Percentiles rank a stretch among this genome's conserved stretches.
Evolutionary conservation across 140 eudicot genomes (phyloP).

Genomic region (Oenanthe javanica): DNA sequence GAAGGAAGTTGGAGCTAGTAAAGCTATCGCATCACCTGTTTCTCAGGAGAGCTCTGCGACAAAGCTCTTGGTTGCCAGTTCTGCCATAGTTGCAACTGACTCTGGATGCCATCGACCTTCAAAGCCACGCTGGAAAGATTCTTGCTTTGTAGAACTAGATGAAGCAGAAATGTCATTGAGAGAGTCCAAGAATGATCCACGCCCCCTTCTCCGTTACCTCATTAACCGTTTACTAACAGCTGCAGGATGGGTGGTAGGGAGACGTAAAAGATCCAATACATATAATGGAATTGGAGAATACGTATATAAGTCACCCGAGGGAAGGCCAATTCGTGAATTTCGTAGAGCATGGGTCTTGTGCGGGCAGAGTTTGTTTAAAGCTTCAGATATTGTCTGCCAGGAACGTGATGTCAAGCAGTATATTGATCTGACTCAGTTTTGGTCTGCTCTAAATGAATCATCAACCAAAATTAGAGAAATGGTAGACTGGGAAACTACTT

Average conservation of each 20-base stretch:
- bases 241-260: conserved; percentile 87
- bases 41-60: conserved; percentile 87
- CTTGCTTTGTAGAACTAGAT: conserved; percentile 48
- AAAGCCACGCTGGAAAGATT: conserved; percentile 51
- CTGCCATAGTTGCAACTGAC: conserved; percentile 11
- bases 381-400: conserved; percentile 21
- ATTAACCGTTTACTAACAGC: conserved; percentile 51
- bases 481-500: conserved; percentile 22
- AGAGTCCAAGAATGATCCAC: conserved; percentile 52
- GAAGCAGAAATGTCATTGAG: conserved; percentile 34
- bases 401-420: conserved; percentile 37
- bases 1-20: conserved; percentile 32
- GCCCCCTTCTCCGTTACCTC: conserved; percentile 66
- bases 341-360: conserved; percentile 75
- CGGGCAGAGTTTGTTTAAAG: conserved; percentile 46
- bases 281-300: conserved; percentile 58
- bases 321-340: conserved; percentile 79
- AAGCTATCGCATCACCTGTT: conserved; percentile 51
- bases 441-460: conserved; percentile 51
- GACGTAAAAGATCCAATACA: conserved; percentile 50
- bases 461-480: conserved; percentile 39
- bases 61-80: conserved; percentile 47
- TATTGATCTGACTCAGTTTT: conserved; percentile 42
- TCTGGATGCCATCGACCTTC: conserved; percentile 26
- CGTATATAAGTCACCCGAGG: conserved; percentile 69